A percentile compares a stretch with the other conserved stretches of the same genome.
These are phyloP conservation scores for Citrus reticulata DNA, from an alignment of 345 rosid genomes.

Conservation along the genomic window DNA sequence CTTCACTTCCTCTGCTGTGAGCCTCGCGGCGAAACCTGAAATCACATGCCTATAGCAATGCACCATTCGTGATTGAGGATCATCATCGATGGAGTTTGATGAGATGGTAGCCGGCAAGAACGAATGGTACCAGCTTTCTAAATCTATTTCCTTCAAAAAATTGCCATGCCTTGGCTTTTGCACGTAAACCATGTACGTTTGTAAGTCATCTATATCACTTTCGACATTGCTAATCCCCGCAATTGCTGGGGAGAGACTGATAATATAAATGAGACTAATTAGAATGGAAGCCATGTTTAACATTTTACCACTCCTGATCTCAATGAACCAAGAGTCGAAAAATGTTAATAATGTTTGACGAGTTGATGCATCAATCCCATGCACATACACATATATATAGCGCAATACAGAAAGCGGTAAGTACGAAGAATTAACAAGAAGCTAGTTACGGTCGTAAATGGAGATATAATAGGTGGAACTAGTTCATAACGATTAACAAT, in stretches of 20 bases:
- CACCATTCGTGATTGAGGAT: neutral
- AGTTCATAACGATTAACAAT: neutral
- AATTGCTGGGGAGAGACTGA: neutral
- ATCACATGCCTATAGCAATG: neutral
- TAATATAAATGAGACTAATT: neutral
- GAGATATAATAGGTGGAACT: neutral
- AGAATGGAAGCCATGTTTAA: neutral
- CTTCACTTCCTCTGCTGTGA: neutral
- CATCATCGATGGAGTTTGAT: too few species aligned
- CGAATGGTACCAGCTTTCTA: neutral
- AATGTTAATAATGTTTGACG: too few species aligned
- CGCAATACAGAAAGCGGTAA: neutral
- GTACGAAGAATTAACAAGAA: neutral
- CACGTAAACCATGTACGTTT: neutral
- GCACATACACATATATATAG: too few species aligned
- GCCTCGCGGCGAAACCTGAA: neutral
- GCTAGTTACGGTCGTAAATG: neutral
- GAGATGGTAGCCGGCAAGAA: neutral
- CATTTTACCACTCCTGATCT: neutral
- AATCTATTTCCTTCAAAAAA: neutral
- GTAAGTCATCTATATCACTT: neutral
- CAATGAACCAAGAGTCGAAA: too few species aligned
- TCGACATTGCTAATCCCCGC: neutral
- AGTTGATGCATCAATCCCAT: too few species aligned
- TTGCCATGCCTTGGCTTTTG: neutral